These are phyloP conservation scores for Penicillium atrosanguineum DNA, from an alignment of 495 filamentous ascomycete genomes.

Conservation along the genomic window DNA sequence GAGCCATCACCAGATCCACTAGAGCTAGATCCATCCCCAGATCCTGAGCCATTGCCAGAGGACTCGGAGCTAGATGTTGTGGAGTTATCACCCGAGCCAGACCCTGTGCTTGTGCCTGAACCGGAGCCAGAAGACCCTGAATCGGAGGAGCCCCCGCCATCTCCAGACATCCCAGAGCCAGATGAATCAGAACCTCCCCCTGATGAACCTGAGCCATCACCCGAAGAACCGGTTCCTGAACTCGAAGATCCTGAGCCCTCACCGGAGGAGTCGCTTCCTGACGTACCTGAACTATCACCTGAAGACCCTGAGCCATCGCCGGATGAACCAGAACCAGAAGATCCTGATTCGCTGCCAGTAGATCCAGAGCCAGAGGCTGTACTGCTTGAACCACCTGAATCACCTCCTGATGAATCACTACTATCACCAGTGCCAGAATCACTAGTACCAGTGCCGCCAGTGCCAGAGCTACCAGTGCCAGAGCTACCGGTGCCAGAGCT, in stretches of 20 bases:
- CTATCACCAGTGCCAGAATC: not conserved
- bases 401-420: not conserved
- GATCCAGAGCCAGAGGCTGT: not conserved
- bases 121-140: not conserved
- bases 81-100: no score
- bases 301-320: not conserved
- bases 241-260: not conserved
- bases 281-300: not conserved
- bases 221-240: not conserved
- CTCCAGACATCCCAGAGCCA: not conserved
- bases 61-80: no score
- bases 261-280: no score
- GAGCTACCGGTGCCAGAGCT: not conserved
- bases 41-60: no score
- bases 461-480: not conserved
- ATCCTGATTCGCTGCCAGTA: not conserved
- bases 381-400: no score
- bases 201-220: not conserved
- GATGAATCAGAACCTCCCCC: not conserved
- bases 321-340: not conserved
- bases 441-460: not conserved
- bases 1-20: not conserved
- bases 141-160: not conserved
- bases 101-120: not conserved
- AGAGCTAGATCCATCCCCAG: not conserved